phyloP scores from a whole-genome alignment of 176 grass and related monocot genomes.

The Oryza longistaminata region DNA sequence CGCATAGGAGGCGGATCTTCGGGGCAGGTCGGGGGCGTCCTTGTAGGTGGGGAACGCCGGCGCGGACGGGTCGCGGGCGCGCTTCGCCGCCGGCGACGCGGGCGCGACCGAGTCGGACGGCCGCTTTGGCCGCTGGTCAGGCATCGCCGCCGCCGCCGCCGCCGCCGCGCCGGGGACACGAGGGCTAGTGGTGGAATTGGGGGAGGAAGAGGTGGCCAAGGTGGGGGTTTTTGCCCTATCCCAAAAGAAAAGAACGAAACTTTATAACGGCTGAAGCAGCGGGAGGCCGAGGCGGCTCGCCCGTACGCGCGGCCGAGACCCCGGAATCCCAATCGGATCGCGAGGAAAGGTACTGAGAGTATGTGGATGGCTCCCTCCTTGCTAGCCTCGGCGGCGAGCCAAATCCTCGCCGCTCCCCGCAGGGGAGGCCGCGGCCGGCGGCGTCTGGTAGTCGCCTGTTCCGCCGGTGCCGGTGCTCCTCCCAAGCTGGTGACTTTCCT shows the following conservation, averaged over 20 bases:
- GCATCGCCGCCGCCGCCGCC: slow-evolving; percentile 23
- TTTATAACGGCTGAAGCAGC: background rate
- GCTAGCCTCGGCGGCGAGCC: slow-evolving; percentile 38
- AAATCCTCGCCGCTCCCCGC: background rate
- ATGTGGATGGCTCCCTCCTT: slow-evolving; percentile 29
- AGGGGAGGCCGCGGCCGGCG: slow-evolving; percentile 20
- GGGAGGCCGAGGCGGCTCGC: background rate
- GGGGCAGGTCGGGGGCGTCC: slow-evolving; percentile 33
- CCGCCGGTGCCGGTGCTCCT: slow-evolving; percentile 31
- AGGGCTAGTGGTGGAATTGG: background rate
- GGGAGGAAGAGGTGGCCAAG: background rate
- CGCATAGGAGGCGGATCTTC: slow-evolving; percentile 43
- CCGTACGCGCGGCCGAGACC: background rate
- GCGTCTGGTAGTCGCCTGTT: slow-evolving; percentile 36
- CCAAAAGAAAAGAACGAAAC: background rate
- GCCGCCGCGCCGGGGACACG: slow-evolving; percentile 8
- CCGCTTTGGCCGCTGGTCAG: slow-evolving; percentile 38
- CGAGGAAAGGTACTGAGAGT: background rate
- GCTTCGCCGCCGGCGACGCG: slow-evolving; percentile 17
- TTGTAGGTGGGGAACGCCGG: slow-evolving; percentile 54
- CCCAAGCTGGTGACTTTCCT: slow-evolving; percentile 89
- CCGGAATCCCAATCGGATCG: background rate
- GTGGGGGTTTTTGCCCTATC: slow-evolving; percentile 1
- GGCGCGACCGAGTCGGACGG: background rate
- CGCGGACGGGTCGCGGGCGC: slow-evolving; percentile 17